These are phyloP conservation scores for Paraglomus brasilianum DNA, from an alignment of 192 early-diverging fungal genomes.

Conservation along the genomic window DNA sequence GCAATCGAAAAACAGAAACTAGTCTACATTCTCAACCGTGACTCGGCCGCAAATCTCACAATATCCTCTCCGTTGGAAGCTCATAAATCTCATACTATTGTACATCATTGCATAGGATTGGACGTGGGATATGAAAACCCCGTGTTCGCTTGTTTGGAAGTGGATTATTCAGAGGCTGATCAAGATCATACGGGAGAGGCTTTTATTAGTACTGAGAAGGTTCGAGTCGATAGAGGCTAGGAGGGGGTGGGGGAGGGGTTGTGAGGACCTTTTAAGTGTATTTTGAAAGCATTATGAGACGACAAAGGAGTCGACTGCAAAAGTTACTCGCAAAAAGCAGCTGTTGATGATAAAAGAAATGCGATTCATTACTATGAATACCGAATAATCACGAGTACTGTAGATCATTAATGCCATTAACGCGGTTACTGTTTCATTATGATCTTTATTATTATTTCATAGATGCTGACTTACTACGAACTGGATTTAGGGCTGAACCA, in stretches of 20 bases:
- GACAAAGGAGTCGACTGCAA: too few species aligned
- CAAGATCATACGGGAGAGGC: slow-evolving; percentile 71
- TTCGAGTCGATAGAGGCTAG: slow-evolving; percentile 22
- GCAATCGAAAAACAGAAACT: slow-evolving; percentile 94
- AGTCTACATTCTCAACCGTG: slow-evolving; percentile 95
- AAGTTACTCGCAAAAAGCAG: too few species aligned
- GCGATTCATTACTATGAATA: too few species aligned
- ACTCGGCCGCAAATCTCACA: slow-evolving; percentile 73
- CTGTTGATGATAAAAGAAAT: too few species aligned
- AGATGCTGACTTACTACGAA: slow-evolving; percentile 91
- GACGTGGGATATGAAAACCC: slow-evolving; percentile 99
- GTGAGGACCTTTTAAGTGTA: too few species aligned
- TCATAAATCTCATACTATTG: slow-evolving; percentile 74
- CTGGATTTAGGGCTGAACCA: slow-evolving; percentile 98
- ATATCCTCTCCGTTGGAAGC: slow-evolving; percentile 97
- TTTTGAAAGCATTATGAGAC: too few species aligned
- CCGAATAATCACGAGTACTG: too few species aligned
- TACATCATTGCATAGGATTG: slow-evolving; percentile 79
- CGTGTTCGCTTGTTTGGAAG: slow-evolving; percentile 92
- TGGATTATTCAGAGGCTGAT: slow-evolving; percentile 81
- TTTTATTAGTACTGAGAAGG: slow-evolving; percentile 71
- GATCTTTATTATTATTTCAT: slow-evolving; percentile 2
- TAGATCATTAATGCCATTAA: slow-evolving; percentile 29
- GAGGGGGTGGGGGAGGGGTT: too few species aligned
- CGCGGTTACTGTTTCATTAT: slow-evolving; percentile 20